phyloP scores from a whole-genome alignment of 208 protist species.

The Spironucleus salmonicida region DNA sequence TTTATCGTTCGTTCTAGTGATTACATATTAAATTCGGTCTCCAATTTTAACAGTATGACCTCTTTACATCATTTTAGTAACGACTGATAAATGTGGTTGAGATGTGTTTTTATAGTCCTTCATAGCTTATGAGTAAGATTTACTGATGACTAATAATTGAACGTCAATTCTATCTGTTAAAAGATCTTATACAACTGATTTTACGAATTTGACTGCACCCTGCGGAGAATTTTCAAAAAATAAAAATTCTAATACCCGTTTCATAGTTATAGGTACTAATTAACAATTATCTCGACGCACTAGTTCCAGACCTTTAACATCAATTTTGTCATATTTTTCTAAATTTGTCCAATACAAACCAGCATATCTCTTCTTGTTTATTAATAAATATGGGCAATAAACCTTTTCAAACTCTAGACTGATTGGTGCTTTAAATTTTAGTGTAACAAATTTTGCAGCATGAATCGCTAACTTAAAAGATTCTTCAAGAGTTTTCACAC shows the following conservation, averaged over 20 bases:
- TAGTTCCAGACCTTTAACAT: constrained; percentile 79
- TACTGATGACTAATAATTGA: constrained; percentile 73
- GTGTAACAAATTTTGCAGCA: constrained; percentile 67
- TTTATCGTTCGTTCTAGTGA: constrained; percentile 60
- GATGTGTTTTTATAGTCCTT: constrained; percentile 71
- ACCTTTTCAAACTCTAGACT: constrained; percentile 96
- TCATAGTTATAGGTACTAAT: constrained; percentile 64
- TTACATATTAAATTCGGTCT: constrained; percentile 82
- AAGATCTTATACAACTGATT: constrained; percentile 66
- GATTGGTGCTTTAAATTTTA: constrained; percentile 72
- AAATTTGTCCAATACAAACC: constrained; percentile 80
- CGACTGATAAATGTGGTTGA: constrained; percentile 68
- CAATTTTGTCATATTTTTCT: constrained; percentile 76
- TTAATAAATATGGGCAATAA: constrained; percentile 94
- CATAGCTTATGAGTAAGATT: constrained; percentile 70
- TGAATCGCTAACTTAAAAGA: constrained; percentile 56
- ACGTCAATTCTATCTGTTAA: constrained; percentile 79
- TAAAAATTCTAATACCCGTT: constrained; percentile 51
- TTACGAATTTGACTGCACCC: constrained; percentile 57
- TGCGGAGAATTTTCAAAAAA: constrained; percentile 47
- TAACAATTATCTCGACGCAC: constrained; percentile 95
- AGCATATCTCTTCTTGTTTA: constrained; percentile 98
- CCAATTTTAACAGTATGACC: constrained; percentile 61
- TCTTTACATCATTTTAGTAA: constrained; percentile 66
- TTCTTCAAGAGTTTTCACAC: constrained; percentile 50